Evolutionary conservation across 176 grass and related monocot species (phyloP), one percentile per base, ranked within the genome.

Genomic region (Hsuehochloa calcarea): DNA sequence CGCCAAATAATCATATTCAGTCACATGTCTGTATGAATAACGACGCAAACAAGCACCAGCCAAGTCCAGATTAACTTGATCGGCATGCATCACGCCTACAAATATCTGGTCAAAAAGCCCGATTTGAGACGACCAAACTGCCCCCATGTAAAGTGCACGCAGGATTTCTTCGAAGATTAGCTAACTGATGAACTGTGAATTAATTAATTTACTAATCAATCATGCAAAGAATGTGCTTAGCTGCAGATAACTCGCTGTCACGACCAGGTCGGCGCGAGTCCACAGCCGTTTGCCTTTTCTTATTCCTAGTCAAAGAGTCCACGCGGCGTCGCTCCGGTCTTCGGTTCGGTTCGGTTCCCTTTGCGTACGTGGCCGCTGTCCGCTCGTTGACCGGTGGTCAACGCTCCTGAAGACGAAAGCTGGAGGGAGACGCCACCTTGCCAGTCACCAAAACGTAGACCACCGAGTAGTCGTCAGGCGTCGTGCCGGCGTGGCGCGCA

Each of bases 181-280:
- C 44, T 52, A 13, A 5, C 31, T 26, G 13, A 6, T 31, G 20
- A 25, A 10, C 22, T 20, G 8, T 47, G 25, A 16, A 51, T 51
- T 51, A 51, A 51, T 37, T 54, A 67, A 43, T 64, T 15, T 25
- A 8, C 7, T 60, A 84, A 63, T 25, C 46, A 11, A 6, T 20
- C 88, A 81, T 73, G 77, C 61, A 50, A 76, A 81, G 77, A 75
- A 70, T 64, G 82, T 85, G 82, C 49, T 80, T 68, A 9, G 43
- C 52, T 19, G 20, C 17, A 40, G 68, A 34, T 49, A 37, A 1
- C 5, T 74, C 75, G 81, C 49, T 68, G 59, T 60, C 51, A 56
- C 49, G 79, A 81, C 31, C 11, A 6, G 9, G 81, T 65, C 59
- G 58, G 47, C 46, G 74, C 46, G 58, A 23, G 88, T 76, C 88